A percentile compares a stretch with the other conserved stretches of the same genome.
Evolutionary conservation across 306 rosid species (phyloP).

Genomic region (Sophora flavescens): DNA sequence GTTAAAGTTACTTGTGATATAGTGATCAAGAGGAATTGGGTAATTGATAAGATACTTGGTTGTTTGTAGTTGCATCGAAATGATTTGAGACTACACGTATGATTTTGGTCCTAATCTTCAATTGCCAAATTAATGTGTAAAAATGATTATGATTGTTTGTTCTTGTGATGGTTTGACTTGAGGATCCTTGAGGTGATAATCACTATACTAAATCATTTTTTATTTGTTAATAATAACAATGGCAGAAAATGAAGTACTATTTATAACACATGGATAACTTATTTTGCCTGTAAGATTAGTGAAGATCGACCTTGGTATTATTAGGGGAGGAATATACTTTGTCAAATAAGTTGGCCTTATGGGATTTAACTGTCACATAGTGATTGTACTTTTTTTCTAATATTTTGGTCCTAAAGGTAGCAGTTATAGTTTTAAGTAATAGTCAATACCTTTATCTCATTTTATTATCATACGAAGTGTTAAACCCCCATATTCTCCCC

Average conservation of each 20-base stretch:
- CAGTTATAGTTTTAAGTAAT: background rate
- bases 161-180: constrained; percentile 16
- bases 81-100: background rate
- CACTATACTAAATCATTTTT: background rate
- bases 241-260: background rate
- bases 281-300: constrained; percentile 2
- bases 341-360: constrained; percentile 18
- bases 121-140: background rate
- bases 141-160: background rate
- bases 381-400: background rate
- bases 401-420: background rate
- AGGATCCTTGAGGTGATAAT: background rate
- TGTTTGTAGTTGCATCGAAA: background rate
- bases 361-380: background rate
- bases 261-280: background rate
- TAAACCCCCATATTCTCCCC: background rate
- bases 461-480: constrained; percentile 2
- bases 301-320: constrained; percentile 8
- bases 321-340: constrained; percentile 24
- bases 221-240: background rate
- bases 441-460: background rate
- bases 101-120: background rate
- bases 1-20: background rate
- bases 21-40: background rate
- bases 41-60: background rate